Evolutionary conservation across 495 filamentous ascomycete genomes (phyloP).

Genomic region (Viridothelium virens): DNA sequence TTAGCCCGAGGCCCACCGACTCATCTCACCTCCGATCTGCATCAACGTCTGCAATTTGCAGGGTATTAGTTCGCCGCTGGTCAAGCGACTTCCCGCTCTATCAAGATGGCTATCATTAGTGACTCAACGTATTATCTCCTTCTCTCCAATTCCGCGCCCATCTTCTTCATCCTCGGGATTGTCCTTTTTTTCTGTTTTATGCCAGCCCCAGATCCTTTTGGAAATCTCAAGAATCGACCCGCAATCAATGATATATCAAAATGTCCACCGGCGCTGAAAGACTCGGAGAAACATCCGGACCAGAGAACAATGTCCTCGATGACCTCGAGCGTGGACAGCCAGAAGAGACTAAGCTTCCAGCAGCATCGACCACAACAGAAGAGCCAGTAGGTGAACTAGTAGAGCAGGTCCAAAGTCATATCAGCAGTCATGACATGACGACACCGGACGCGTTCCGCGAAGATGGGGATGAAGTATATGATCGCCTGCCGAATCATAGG

Average conservation of each 20-base stretch:
- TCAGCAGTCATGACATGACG: neutral
- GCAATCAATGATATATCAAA: neutral
- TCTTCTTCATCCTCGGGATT: slow-evolving; percentile 1
- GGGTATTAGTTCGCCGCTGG: too few relatives aligned
- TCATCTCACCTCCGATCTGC: too few relatives aligned
- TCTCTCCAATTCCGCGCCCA: slow-evolving; percentile 1
- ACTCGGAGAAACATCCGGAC: neutral
- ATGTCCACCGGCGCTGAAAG: neutral
- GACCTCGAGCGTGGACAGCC: neutral
- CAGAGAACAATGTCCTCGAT: neutral
- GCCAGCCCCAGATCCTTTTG: slow-evolving; percentile 2
- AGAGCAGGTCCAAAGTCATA: neutral
- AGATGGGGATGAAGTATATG: slow-evolving; percentile 42
- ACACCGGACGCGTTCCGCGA: slow-evolving; percentile 8
- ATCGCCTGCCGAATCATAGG: slow-evolving; percentile 46
- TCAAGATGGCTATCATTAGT: slow-evolving; percentile 6
- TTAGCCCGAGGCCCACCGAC: neutral
- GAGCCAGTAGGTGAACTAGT: neutral
- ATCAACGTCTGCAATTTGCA: too few relatives aligned
- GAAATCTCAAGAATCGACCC: neutral
- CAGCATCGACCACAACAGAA: neutral
- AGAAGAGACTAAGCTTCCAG: neutral
- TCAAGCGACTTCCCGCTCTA: neutral
- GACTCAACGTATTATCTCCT: slow-evolving; percentile 6
- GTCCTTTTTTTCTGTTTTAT: neutral